Evolutionary conservation across 192 early-diverging fungal genomes (phyloP).

Genomic region (Allomyces arbusculus): DNA sequence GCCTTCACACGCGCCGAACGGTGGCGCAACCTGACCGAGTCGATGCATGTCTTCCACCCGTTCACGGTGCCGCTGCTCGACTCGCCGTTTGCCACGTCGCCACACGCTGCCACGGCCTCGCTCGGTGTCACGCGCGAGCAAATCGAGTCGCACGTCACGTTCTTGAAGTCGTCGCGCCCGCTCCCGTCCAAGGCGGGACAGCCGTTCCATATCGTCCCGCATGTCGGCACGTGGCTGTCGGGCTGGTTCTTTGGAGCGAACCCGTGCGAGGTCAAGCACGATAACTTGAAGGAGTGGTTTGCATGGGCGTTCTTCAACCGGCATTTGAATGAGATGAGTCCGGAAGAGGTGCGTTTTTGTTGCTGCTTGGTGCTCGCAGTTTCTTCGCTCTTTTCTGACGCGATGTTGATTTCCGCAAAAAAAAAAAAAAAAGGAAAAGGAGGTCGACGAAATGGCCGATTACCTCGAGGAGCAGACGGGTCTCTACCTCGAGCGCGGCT

Average conservation of each 20-base stretch:
- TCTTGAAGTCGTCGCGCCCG: background rate
- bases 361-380: no score
- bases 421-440: conserved; percentile 15
- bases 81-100: no score
- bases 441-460: conserved; percentile 41
- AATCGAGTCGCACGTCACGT: background rate
- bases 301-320: background rate
- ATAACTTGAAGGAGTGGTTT: background rate
- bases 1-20: background rate
- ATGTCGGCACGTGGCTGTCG: background rate
- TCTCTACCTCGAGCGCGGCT: background rate
- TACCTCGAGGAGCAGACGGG: conserved; percentile 17
- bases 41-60: background rate
- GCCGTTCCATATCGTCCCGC: background rate
- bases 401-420: background rate
- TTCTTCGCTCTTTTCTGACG: no score
- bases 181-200: background rate
- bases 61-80: background rate
- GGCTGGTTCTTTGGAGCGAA: background rate
- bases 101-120: no score
- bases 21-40: background rate
- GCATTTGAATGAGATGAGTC: background rate
- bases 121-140: background rate
- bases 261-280: background rate
- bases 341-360: no score